Evolutionary conservation across 805 yeast species (phyloP).

Genomic region (Lipomyces kockii): DNA sequence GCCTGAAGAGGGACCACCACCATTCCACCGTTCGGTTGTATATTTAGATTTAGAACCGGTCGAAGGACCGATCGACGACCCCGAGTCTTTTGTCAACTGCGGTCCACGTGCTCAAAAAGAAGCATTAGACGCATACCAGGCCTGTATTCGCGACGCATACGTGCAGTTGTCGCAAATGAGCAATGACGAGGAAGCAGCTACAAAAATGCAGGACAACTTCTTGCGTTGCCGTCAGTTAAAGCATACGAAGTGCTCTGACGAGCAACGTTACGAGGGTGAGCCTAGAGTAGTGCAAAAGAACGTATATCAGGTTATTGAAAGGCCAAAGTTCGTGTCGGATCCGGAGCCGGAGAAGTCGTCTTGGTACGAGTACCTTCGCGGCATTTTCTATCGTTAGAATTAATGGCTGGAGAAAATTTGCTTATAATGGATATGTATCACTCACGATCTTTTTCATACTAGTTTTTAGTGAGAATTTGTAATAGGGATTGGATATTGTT

Average conservation of each 20-base stretch:
- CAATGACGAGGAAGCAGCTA: background rate
- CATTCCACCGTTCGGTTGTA: too few relatives aligned
- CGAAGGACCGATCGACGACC: background rate
- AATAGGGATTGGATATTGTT: background rate
- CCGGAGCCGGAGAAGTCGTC: background rate
- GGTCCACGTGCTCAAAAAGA: too few relatives aligned
- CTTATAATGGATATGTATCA: background rate
- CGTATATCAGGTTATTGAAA: too few relatives aligned
- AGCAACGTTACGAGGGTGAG: background rate
- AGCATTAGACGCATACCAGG: too few relatives aligned
- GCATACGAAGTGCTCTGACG: background rate
- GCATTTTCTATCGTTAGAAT: background rate
- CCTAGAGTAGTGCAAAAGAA: too few relatives aligned
- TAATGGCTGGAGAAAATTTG: background rate
- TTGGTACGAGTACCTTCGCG: background rate
- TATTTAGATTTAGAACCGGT: too few relatives aligned
- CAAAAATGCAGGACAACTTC: background rate
- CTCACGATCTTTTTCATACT: background rate
- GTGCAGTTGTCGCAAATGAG: background rate
- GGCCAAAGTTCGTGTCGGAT: background rate
- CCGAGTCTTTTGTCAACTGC: background rate
- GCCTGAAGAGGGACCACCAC: too few relatives aligned
- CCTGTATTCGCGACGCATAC: background rate
- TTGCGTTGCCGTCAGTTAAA: conserved; percentile 1
- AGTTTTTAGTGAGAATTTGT: background rate